phyloP scores from a whole-genome alignment of 163 green algal genomes.

The Scenedesmus sp. region DNA sequence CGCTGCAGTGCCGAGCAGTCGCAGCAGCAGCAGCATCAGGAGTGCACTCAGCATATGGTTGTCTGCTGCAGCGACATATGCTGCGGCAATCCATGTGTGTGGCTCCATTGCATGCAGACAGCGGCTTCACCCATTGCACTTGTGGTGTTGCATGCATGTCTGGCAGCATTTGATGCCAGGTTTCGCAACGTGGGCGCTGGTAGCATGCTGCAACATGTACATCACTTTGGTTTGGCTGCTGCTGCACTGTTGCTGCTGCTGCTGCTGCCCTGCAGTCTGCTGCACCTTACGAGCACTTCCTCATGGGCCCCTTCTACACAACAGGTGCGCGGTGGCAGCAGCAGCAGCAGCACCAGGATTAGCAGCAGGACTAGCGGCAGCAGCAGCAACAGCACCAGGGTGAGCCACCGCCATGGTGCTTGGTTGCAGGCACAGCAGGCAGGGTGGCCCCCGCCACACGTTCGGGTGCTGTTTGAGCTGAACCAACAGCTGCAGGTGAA shows the following conservation, averaged over 20 bases:
- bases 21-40: too few relatives aligned
- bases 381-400: not conserved
- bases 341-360: not conserved
- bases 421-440: not conserved
- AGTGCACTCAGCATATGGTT: too few relatives aligned
- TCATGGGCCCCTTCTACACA: slow-evolving; percentile 55
- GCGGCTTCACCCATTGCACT: too few relatives aligned
- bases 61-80: not conserved
- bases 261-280: not conserved
- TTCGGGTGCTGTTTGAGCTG: too few relatives aligned
- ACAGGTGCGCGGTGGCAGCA: not conserved
- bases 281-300: slow-evolving; percentile 30
- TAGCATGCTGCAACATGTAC: too few relatives aligned
- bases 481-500: too few relatives aligned
- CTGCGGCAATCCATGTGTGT: not conserved
- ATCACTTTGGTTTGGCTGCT: not conserved
- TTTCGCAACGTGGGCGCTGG: too few relatives aligned
- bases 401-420: not conserved
- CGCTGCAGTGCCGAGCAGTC: too few relatives aligned
- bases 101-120: too few relatives aligned
- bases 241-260: not conserved
- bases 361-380: not conserved
- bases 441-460: too few relatives aligned
- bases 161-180: too few relatives aligned
- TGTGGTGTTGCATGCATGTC: not conserved